Base-by-base conservation (phyloP, 2,329 filamentous ascomycete genomes). In the Ceratocystis alfenasii region DNA sequence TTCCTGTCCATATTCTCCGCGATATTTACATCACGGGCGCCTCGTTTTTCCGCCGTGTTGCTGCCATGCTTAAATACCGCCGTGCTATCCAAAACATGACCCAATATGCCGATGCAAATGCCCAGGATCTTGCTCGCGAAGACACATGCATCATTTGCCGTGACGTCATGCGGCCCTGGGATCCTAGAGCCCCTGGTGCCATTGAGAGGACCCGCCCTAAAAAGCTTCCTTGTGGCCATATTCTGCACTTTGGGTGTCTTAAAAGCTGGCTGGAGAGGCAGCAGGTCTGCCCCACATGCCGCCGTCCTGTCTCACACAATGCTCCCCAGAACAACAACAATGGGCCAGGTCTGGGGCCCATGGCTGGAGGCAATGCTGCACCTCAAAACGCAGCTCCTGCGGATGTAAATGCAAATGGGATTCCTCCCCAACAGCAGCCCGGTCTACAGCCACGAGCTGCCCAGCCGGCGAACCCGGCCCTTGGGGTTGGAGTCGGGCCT, bases 131-230 rank as follows among this genome's bases (percentile, higher is more conserved):
- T 28, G 79, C 81, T 33, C 82, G 89, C 62, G 93, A 96, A 73
- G 90, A 95, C 72, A 95, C 94, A 2, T 99, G 94, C 75, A 99
- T 99, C 71, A 96, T 99, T 65, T 99, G 94, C 75, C 86, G 94
- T 68, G 94, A 99, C 74, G 90, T 95, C 69, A 99, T 99, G 94
- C 84, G 84, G 44, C 85, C 87, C 1, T 96, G 90, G 89, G 76
- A 83, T 67, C 77, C 79, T 0, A 73, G 69, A 4, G 74, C 76
- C 78, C 83, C 70, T 80, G 87, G 84, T n/a, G 81, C 88, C 66
- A 87, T 95, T 67, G 91, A 97, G 72, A 84, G 93, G 65, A 83
- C 89, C 66, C 83, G 94, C 22, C 90, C 94, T 5, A 99, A 99
- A 79, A 97, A 96, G 76, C 82, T 99, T 8, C 94, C 94, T 0